Base-by-base conservation (phyloP, 495 filamentous ascomycete genomes). In the Penicillium paxilli region DNA sequence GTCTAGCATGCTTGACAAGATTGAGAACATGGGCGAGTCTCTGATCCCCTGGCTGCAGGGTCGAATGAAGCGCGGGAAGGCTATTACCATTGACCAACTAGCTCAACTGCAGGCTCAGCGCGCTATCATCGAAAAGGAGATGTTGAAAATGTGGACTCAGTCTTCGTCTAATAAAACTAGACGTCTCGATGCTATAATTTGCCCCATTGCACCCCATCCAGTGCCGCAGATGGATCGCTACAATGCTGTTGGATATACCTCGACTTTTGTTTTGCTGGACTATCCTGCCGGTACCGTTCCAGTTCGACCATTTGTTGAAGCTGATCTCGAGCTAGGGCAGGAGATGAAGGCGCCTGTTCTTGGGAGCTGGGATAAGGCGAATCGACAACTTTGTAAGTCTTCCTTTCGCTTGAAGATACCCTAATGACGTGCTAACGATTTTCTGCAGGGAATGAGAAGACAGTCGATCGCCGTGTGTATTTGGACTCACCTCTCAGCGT, bases 181-280 rank as follows among this genome's bases (percentile, higher is more conserved):
- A 21, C 65, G 55, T 1, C 62, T 86, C 7, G 83, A 86, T 65
- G 80, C 80, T 0, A 71, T 86, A 12, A 79, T 85, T 33, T 68
- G 68, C 16, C 83, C 83, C 6, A 53, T 83, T 5, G 81, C 82
- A 12, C 81, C 81, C 0, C 86, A 88, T 57, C 83, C 87, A 0
- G 85, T 86, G 1, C 83, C 85, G 0, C 69, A 76, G n/a, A 71
- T 85, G 42, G 86, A 89, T 65, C 62, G 76, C 3, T 89, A 83
- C 69, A 85, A 85, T 68, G 77, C 73, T 0, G 76, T 82, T 0
- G 79, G 82, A 22, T 88, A 87, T 59, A 87, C 85, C 0, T 79
- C 74, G 14, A 74, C 69, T 9, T 87, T 83, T 49, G 83, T 85
- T 6, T 55, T 87, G 49, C 60, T 89, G 12, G 84, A 89, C 59